These are phyloP conservation scores for Diplogelasinospora grovesii DNA, from an alignment of 495 filamentous ascomycete species.

Conservation along the genomic window DNA sequence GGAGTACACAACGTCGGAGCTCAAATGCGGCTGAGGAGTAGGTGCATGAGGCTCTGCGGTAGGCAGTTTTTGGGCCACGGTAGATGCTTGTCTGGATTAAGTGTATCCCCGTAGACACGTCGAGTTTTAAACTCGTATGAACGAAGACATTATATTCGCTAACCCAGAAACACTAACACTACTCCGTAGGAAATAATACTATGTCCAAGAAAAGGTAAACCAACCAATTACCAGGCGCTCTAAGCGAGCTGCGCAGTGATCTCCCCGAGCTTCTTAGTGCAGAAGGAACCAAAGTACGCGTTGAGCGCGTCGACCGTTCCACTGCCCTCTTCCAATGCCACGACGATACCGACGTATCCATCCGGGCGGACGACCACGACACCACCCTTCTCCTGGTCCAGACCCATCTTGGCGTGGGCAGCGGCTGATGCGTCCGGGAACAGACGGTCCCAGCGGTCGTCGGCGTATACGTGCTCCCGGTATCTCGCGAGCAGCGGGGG, in stretches of 20 bases:
- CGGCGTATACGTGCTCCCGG: slow-evolving; percentile 77
- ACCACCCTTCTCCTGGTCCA: slow-evolving; percentile 65
- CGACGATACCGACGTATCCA: slow-evolving; percentile 74
- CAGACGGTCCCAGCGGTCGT: slow-evolving; percentile 69
- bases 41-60: too few species aligned
- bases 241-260: slow-evolving; percentile 16
- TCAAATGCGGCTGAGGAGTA: too few species aligned
- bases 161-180: too few species aligned
- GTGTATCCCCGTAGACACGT: too few species aligned
- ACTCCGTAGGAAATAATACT: too few species aligned
- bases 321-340: slow-evolving; percentile 63
- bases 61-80: too few species aligned
- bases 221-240: not conserved
- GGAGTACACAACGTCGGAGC: too few species aligned
- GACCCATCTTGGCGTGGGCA: slow-evolving; percentile 81
- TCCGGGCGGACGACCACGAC: slow-evolving; percentile 80
- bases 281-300: slow-evolving; percentile 70
- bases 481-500: slow-evolving; percentile 66
- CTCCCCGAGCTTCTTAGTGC: slow-evolving; percentile 33
- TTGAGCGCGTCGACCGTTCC: slow-evolving; percentile 79
- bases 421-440: slow-evolving; percentile 62
- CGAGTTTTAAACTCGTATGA: too few species aligned
- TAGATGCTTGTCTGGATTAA: too few species aligned
- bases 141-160: too few species aligned
- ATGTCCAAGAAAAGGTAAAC: too few species aligned